A percentile compares a stretch with the other conserved stretches of the same genome.
Conservation (phyloP, 2,329 filamentous ascomycete genomes). For the Rutstroemia sp. region DNA sequence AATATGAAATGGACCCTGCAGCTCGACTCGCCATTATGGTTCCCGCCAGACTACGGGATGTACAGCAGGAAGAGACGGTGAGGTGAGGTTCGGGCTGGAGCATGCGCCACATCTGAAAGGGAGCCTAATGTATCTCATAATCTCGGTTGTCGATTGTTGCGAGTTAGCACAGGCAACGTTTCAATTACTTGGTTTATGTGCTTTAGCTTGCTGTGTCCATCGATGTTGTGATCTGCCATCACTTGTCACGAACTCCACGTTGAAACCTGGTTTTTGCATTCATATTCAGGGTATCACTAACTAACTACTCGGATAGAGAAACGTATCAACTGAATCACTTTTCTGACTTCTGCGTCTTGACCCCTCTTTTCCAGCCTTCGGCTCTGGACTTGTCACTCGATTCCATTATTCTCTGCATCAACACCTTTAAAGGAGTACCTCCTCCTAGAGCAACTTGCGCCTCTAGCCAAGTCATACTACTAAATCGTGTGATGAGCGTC, state of each 20-base stretch:
- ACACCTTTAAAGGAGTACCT: constrained; percentile 41
- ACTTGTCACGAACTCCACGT: background rate
- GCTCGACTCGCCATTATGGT: too few species aligned
- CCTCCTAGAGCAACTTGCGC: constrained; percentile 45
- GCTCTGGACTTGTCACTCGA: constrained; percentile 62
- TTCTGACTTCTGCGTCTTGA: constrained; percentile 22
- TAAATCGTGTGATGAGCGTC: constrained; percentile 72
- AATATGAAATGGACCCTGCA: too few species aligned
- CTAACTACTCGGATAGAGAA: background rate
- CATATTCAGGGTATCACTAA: background rate
- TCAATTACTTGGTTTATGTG: too few species aligned
- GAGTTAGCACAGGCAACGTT: too few species aligned
- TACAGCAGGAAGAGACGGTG: too few species aligned
- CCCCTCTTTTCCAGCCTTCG: constrained; percentile 52
- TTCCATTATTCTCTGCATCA: constrained; percentile 54
- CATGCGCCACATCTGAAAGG: too few species aligned
- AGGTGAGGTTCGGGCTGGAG: too few species aligned
- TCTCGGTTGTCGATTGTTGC: too few species aligned
- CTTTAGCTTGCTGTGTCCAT: too few species aligned
- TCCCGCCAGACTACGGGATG: too few species aligned
- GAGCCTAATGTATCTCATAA: too few species aligned
- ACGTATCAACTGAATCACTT: constrained; percentile 11
- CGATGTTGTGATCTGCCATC: too few species aligned
- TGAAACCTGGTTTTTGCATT: background rate
- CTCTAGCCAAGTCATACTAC: constrained; percentile 67